Base-by-base conservation (phyloP, 352 stramenopile genomes). In the Pythium rhizo-oryzae region DNA sequence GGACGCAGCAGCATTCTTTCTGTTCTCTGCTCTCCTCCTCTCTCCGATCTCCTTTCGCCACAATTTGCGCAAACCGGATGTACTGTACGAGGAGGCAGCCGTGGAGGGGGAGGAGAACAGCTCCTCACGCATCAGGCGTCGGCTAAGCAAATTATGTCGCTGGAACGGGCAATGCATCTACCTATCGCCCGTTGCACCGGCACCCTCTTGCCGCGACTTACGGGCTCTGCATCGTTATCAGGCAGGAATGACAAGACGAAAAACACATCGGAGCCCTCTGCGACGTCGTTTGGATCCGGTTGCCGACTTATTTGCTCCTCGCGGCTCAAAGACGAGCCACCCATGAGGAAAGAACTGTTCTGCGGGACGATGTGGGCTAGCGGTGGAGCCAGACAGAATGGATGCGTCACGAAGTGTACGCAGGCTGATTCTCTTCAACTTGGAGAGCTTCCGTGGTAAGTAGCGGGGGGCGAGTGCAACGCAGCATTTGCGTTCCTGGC, bases 11-110 rank as follows among this genome's bases (percentile, higher is more conserved):
- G 41, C 41, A 47, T 47, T 47, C 41, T 47, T 47, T 47, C 41
- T 47, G 41, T 47, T 47, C 41, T 47, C 41, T 47, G 41, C 19
- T 46, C 52, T 59, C 28, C 52, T 59, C 28, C 18, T 23, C 9
- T 39, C 33, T 30, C 24, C 15, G 23, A 57, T 23, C 50, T 39
- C 50, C 24, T 8, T 39, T 23, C 5, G 1, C 15, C 15, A n/a
- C 15, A 47, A 47, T 47, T 62, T 62, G 55, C 55, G 55, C 55
- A 62, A 62, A 62, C 50, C 25, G 23, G 18, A 23, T 23, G 41
- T n/a, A 47, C 41, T n/a, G 41, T 8, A 47, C 12, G 41, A n/a
- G 41, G 18, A n/a, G 18, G 11, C 41, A n/a, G 15, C 41, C 41
- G 41, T 16, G 15, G 41, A 47, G 1, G 41, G 18, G 41, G 41